Evolutionary conservation across 2,329 filamentous ascomycete genomes (phyloP), one percentile per base, ranked within the genome.

Genomic region (Neodidymelliopsis sp.): DNA sequence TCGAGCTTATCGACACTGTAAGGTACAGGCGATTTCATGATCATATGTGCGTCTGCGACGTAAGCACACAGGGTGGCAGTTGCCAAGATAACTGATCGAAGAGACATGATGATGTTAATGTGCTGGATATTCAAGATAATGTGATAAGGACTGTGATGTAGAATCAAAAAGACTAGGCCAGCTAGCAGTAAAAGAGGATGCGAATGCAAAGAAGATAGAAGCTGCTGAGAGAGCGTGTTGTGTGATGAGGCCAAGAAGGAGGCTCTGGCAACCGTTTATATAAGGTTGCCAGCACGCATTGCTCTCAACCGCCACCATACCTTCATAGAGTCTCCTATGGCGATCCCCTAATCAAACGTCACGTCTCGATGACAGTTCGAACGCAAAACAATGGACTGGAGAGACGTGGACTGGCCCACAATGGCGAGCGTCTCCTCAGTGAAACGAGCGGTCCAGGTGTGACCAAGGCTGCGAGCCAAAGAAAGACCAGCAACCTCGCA

Each of bases 11-110:
- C 75, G 61, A 59, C 75, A 63, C 61, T 84, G 90, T 55, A 73
- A 0, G 90, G 90, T 2, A 79, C 72, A 0, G 93, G 92, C 2
- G 74, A 77, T 39, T 63, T 74, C 81, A 97, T 88, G 28, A 83
- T 76, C 76, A 97, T 87, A 70, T 97, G 93, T 25, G 88, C 89
- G 46, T 83, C 81, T 62, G 79, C 81, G 35, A 82, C 57, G 18
- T 44, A 40, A 18, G 40, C 35, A 41, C 47, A 45, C 18, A 50
- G 29, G 29, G 47, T 19, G 31, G 49, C 49, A 16, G 49, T 38
- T 53, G 82, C 79, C 63, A 90, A 13, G 31, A 78, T 69, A 63
- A 82, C 67, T 52, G 78, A 77, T 67, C 67, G 84, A 83, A 64
- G 73, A 83, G 77, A 76, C 70, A 75, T 74, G 66, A 64, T 81